Evolutionary conservation across 495 filamentous ascomycete genomes (phyloP), one percentile per base, ranked within the genome.

Genomic region (Platismatia glauca): DNA sequence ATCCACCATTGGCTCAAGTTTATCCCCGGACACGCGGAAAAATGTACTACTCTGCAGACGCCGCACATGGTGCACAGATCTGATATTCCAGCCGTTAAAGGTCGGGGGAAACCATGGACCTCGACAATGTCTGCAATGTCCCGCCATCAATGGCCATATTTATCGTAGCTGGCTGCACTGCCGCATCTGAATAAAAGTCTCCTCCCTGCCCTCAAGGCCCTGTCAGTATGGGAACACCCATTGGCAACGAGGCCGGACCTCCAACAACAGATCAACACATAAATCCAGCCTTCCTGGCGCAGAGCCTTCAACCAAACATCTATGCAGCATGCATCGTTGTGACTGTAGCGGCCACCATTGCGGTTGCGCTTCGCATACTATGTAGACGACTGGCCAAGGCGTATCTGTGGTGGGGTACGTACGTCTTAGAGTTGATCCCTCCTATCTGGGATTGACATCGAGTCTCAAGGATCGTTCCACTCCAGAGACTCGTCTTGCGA

Each of bases 401-500:
- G n/a, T 67, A 68, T 2, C 57, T 70, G n/a, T 76, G 75, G 74
- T 77, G 74, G n/a, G n/a, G n/a, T n/a, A n/a, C n/a, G n/a, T n/a
- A n/a, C n/a, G n/a, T n/a, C n/a, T n/a, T n/a, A n/a, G n/a, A n/a
- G n/a, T n/a, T n/a, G n/a, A n/a, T n/a, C n/a, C n/a, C n/a, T n/a
- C n/a, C n/a, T n/a, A n/a, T n/a, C n/a, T n/a, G n/a, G n/a, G n/a
- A n/a, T n/a, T n/a, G n/a, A n/a, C n/a, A n/a, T n/a, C n/a, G n/a
- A n/a, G n/a, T n/a, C n/a, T n/a, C n/a, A n/a, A n/a, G n/a, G n/a
- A n/a, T n/a, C n/a, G n/a, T n/a, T n/a, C n/a, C n/a, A n/a, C n/a
- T n/a, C n/a, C n/a, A n/a, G n/a, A n/a, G n/a, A n/a, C n/a, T n/a
- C n/a, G n/a, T n/a, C n/a, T n/a, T n/a, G n/a, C n/a, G n/a, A n/a